Base-by-base conservation (phyloP, 345 rosid genomes). In the Brassica napus region DNA sequence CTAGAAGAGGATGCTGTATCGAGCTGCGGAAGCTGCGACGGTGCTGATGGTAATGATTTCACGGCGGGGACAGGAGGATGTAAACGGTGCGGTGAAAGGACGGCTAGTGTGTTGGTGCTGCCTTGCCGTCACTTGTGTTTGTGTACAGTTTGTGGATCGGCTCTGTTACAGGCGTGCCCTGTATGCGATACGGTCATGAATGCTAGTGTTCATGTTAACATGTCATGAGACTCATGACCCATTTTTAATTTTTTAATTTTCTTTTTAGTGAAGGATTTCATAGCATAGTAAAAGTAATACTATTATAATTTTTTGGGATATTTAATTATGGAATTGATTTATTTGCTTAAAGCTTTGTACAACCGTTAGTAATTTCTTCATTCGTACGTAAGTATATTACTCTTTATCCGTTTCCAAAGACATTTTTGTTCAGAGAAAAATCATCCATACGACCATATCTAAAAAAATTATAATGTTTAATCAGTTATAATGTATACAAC, bases 61-160 rank as follows among this genome's bases (percentile, higher is more conserved):
- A 74, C 75, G 71, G 62, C 59, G 44, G 59, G 68, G 14, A 67
- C 23, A 7, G 81, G 75, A 0, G 82, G 71, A 0, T 91, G 94
- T 82, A 73, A 75, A 76, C 81, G 78, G 80, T 93, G 98, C 75
- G 89, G 94, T 76, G 86, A 84, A 69, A 77, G 69, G 73, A 92
- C 85, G 42, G 78, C 93, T 23, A 82, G 90, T 63, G 98, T 93
- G 74, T 55, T 93, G 92, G 76, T 93, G 81, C 72, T 93, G 79
- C 97, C 98, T 58, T 93, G 98, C 78, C 83, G 95, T 77, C 98
- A 93, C 81, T 86, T 93, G 52, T 89, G 98, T 87, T 80, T 93
- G 39, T 91, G 97, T 81, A 65, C 94, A 58, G 75, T 83, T 26
- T 87, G 97, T 79, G 91, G 93, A 73, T 89, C 89, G 84, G 80